A percentile compares a stretch with the other conserved stretches of the same genome.
Conservation (phyloP, 2,329 filamentous ascomycete genomes). For the Talaromyces sp. region DNA sequence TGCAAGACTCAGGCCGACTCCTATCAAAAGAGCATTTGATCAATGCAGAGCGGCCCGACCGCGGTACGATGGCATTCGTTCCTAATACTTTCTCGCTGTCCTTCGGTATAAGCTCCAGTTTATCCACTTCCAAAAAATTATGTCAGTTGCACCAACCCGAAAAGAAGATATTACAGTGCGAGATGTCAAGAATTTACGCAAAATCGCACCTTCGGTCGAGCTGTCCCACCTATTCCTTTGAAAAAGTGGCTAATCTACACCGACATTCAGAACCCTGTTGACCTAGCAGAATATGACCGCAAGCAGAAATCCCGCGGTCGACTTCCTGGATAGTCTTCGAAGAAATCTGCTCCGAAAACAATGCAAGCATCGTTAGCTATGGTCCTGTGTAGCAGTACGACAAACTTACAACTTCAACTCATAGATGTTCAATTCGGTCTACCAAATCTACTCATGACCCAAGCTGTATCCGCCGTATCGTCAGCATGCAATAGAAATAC, state of each 20-base stretch:
- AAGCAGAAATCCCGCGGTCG: conserved; percentile 1
- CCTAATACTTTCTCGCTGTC: not conserved
- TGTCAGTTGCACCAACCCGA: not conserved
- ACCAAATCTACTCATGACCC: not conserved
- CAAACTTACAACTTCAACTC: not conserved
- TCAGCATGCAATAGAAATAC: not conserved
- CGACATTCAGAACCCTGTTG: not conserved
- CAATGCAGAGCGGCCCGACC: conserved; percentile 1
- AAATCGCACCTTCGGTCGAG: not conserved
- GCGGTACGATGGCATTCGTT: not conserved
- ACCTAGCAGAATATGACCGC: conserved; percentile 4
- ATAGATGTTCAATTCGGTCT: not conserved
- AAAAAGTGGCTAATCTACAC: not conserved
- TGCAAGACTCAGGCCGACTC: not conserved
- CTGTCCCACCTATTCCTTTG: not conserved
- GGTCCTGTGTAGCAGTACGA: not conserved
- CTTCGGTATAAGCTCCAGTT: not conserved
- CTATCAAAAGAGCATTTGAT: conserved; percentile 1
- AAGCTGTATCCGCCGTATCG: not conserved
- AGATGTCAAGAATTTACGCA: not conserved
- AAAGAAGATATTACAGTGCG: not conserved
- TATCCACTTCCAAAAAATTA: not conserved
- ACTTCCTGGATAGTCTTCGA: not conserved
- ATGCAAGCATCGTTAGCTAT: not conserved
- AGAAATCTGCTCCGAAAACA: not conserved